Evolutionary conservation across 2,329 filamentous ascomycete genomes (phyloP).

Genomic region (Macroventuria anomochaeta): DNA sequence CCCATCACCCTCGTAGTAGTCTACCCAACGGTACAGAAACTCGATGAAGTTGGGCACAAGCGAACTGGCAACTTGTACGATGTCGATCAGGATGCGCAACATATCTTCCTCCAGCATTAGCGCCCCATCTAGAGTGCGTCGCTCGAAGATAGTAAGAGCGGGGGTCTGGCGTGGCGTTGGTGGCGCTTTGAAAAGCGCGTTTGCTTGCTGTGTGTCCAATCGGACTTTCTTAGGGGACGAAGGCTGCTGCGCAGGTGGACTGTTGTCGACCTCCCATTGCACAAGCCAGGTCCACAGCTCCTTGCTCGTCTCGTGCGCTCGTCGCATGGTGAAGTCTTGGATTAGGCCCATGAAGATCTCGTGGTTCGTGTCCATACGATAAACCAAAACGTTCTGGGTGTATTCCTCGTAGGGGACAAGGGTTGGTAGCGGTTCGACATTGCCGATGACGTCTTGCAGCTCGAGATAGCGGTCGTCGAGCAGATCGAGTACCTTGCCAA

Average conservation of each 20-base stretch:
- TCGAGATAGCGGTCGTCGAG: constrained; percentile 42
- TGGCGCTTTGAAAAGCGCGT: neutral
- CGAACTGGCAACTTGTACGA: constrained; percentile 34
- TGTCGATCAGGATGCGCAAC: constrained; percentile 40
- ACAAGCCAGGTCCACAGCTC: constrained; percentile 45
- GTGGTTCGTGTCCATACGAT: constrained; percentile 36
- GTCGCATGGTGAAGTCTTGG: constrained; percentile 39
- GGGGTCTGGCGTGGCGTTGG: constrained; percentile 12
- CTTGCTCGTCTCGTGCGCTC: constrained; percentile 21
- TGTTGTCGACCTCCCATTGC: constrained; percentile 39
- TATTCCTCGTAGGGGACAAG: constrained; percentile 44
- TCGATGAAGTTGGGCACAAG: constrained; percentile 46
- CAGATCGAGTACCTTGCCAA: constrained; percentile 40
- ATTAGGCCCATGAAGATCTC: constrained; percentile 35
- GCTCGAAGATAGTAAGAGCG: constrained; percentile 24
- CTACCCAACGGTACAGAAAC: constrained; percentile 44
- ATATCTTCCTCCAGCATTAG: constrained; percentile 39
- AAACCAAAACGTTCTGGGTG: constrained; percentile 29
- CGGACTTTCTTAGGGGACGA: constrained; percentile 35
- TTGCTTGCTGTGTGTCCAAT: constrained; percentile 11
- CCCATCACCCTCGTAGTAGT: constrained; percentile 42
- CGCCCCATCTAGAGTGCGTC: constrained; percentile 28
- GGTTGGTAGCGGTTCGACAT: constrained; percentile 37
- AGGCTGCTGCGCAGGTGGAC: neutral
- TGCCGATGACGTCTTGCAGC: constrained; percentile 41